Base-by-base conservation (phyloP, 768 basidiomycete species). In the Mycena maculata region DNA sequence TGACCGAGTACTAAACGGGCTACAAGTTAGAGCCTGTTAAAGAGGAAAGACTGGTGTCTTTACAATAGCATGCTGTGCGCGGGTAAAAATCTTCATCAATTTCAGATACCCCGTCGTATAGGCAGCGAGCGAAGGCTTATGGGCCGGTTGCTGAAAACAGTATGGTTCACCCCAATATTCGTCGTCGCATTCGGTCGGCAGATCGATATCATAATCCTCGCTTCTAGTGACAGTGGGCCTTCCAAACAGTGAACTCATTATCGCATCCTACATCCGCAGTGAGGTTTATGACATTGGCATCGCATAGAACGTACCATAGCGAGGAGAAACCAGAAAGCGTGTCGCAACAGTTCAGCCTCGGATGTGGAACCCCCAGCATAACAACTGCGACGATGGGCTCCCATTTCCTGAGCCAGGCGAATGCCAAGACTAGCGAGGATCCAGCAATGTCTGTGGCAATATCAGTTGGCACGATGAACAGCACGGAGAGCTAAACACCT, bases 401-500 rank as follows among this genome's bases (percentile, higher is more conserved):
- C 65, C 59, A 56, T 61, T 27, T 61, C 54, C 48, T 66, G 65
- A 18, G 65, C 65, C 1, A 60, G 3, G 10, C 65, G 65, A 4
- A 66, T 47, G 12, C 58, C 65, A 33, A 66, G 8, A 20, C 58
- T 36, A 1, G 44, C 25, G 3, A 66, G 20, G 7, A 41, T 41
- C 59, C 65, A 60, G 18, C 31, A 54, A 10, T 44, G 22, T 2
- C 52, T 20, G 3, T n/a, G 25, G 25, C 10, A 25, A 20, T 42
- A 1, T 6, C 52, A 54, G n/a, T n/a, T 4, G 42, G 31, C 18
- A 18, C 53, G 28, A 66, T 20, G 18, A 60, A 66, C 1, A 60
- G 5, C 0, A 56, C 44, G 1, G 65, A 66, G 2, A 66, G 33
- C 58, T 65, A 38, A 15, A 13, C 12, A 22, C 13, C n/a, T 42